Evolutionary conservation across 2,329 filamentous ascomycete species (phyloP).

Genomic region (Fusarium buharicum): DNA sequence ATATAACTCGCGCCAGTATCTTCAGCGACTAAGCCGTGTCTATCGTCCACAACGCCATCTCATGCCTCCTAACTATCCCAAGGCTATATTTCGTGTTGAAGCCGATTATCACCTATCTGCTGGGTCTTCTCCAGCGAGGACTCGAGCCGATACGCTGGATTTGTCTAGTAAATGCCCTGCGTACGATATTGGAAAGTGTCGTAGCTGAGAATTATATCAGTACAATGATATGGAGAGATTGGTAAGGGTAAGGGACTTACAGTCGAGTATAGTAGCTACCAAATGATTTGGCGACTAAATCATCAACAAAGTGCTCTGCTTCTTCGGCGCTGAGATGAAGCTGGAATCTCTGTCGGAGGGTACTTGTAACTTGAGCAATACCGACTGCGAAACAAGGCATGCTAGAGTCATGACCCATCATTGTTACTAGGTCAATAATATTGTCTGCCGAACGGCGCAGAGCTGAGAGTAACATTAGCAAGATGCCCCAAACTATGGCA

Average conservation of each 20-base stretch:
- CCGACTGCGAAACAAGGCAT: constrained; percentile 87
- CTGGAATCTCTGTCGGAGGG: constrained; percentile 79
- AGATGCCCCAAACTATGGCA: background rate
- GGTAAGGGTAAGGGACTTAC: constrained; percentile 59
- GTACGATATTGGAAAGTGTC: constrained; percentile 90
- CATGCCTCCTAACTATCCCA: constrained; percentile 39
- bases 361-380: constrained; percentile 74
- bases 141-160: background rate
- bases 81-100: constrained; percentile 25
- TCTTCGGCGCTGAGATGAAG: constrained; percentile 84
- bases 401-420: constrained; percentile 85
- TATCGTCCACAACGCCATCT: constrained; percentile 46
- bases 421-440: constrained; percentile 81
- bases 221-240: background rate
- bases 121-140: constrained; percentile 1
- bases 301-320: constrained; percentile 83
- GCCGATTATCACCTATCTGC: constrained; percentile 14
- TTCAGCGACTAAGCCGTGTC: constrained; percentile 34
- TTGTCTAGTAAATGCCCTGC: constrained; percentile 80
- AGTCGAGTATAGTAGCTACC: constrained; percentile 89
- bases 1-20: constrained; percentile 26
- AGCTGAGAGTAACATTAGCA: constrained; percentile 57
- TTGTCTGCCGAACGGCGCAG: constrained; percentile 81
- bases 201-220: constrained; percentile 63
- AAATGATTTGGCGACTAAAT: constrained; percentile 81